A percentile compares a stretch with the other conserved stretches of the same genome.
Conservation (phyloP, 371 early-diverging fungal species). For the Apophysomyces variabilis region DNA sequence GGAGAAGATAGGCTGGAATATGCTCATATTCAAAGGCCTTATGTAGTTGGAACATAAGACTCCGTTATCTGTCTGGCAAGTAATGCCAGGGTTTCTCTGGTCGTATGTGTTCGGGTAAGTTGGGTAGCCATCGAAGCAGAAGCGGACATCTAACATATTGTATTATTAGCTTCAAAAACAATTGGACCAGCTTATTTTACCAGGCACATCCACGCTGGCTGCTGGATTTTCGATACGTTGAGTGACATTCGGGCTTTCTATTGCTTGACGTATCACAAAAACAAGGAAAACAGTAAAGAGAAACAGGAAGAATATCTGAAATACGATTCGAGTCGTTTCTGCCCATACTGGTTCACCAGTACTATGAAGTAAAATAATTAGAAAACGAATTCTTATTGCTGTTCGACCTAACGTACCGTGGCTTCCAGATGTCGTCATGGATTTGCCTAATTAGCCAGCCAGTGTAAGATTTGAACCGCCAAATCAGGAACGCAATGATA, state of each 20-base stretch:
- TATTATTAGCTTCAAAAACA: background rate
- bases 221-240: slow-evolving; percentile 41
- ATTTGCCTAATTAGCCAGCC: slow-evolving; percentile 42
- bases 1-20: slow-evolving; percentile 42
- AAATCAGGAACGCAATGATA: slow-evolving; percentile 45
- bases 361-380: slow-evolving; percentile 14
- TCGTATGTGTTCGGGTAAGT: slow-evolving; percentile 15
- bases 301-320: slow-evolving; percentile 48
- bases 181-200: slow-evolving; percentile 15
- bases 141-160: slow-evolving; percentile 40
- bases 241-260: slow-evolving; percentile 50
- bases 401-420: slow-evolving; percentile 29
- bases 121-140: slow-evolving; percentile 53
- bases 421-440: slow-evolving; percentile 53
- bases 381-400: too few relatives aligned
- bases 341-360: slow-evolving; percentile 58
- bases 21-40: slow-evolving; percentile 36
- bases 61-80: slow-evolving; percentile 47
- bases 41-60: slow-evolving; percentile 36
- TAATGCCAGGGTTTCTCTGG: slow-evolving; percentile 34
- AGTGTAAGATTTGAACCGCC: slow-evolving; percentile 47
- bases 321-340: slow-evolving; percentile 48
- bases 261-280: slow-evolving; percentile 51
- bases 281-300: slow-evolving; percentile 43
- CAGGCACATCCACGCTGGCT: slow-evolving; percentile 43